phyloP scores from a whole-genome alignment of 768 basidiomycete species.

The Pulveroboletus frians region DNA sequence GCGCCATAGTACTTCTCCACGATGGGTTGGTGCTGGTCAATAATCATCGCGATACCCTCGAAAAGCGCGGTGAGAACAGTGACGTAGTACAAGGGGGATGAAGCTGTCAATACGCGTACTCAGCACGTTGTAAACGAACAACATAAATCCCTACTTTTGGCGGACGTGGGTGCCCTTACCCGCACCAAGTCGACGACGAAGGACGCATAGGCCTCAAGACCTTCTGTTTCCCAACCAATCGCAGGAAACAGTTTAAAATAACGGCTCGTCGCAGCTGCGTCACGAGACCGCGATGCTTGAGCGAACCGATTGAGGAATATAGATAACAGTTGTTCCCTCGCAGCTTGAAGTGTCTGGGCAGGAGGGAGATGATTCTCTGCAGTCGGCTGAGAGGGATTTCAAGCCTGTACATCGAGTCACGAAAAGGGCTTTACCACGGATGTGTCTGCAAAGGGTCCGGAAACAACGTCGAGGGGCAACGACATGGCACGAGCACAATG shows the following conservation, averaged over 20 bases:
- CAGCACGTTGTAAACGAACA: conserved; percentile 9
- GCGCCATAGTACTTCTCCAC: conserved; percentile 97
- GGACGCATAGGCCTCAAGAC: conserved; percentile 84
- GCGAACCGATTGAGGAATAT: conserved; percentile 81
- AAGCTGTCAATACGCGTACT: conserved; percentile 47
- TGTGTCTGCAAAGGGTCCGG: conserved; percentile 79
- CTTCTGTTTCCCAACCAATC: conserved; percentile 90
- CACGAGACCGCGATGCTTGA: conserved; percentile 71
- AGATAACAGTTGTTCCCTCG: conserved; percentile 67
- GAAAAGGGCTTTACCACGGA: conserved; percentile 64
- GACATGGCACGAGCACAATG: conserved; percentile 90
- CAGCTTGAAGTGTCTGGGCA: conserved; percentile 69
- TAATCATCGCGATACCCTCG: conserved; percentile 91
- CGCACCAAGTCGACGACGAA: conserved; percentile 92
- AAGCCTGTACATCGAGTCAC: background rate
- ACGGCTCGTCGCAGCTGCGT: conserved; percentile 82
- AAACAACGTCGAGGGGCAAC: conserved; percentile 69
- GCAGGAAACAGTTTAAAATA: conserved; percentile 97
- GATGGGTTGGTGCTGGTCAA: conserved; percentile 95
- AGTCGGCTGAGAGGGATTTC: conserved; percentile 61
- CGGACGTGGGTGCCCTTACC: conserved; percentile 67
- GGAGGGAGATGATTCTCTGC: conserved; percentile 85
- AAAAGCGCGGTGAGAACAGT: conserved; percentile 86
- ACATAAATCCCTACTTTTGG: conserved; percentile 57
- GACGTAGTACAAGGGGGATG: conserved; percentile 89